Conservation (phyloP, 2,329 filamentous ascomycete genomes). For the Elsinoe necatrix region DNA sequence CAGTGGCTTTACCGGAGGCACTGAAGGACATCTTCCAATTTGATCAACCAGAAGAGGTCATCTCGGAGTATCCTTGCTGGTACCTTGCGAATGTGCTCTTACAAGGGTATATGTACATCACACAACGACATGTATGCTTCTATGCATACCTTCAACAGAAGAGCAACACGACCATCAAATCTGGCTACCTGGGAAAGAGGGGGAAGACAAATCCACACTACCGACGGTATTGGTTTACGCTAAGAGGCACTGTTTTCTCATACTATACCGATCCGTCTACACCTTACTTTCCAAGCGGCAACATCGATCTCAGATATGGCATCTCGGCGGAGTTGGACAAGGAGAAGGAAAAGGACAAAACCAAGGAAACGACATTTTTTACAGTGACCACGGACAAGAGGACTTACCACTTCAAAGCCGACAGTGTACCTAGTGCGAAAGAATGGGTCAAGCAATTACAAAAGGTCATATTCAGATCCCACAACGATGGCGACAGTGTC, state of each 20-base stretch:
- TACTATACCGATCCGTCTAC: conserved; percentile 81
- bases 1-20: conserved; percentile 16
- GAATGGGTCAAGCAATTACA: conserved; percentile 95
- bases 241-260: conserved; percentile 85
- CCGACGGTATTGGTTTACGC: conserved; percentile 82
- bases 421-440: conserved; percentile 77
- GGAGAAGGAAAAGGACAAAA: conserved; percentile 55
- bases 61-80: conserved; percentile 79
- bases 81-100: conserved; percentile 82
- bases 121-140: conserved; percentile 85
- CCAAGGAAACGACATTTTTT: conserved; percentile 67
- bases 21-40: conserved; percentile 67
- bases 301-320: conserved; percentile 85
- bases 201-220: conserved; percentile 83
- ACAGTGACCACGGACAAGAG: conserved; percentile 72
- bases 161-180: conserved; percentile 69
- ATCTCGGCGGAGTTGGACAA: conserved; percentile 75
- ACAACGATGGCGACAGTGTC: conserved; percentile 94
- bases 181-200: conserved; percentile 79
- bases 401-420: conserved; percentile 80
- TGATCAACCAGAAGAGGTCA: conserved; percentile 68
- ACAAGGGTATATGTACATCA: conserved; percentile 95
- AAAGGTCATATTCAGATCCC: conserved; percentile 87
- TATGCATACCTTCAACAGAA: conserved; percentile 96
- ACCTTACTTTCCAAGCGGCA: conserved; percentile 82